Conservation (phyloP, 2,329 filamentous ascomycete genomes). For the Canariomyces notabilis region DNA sequence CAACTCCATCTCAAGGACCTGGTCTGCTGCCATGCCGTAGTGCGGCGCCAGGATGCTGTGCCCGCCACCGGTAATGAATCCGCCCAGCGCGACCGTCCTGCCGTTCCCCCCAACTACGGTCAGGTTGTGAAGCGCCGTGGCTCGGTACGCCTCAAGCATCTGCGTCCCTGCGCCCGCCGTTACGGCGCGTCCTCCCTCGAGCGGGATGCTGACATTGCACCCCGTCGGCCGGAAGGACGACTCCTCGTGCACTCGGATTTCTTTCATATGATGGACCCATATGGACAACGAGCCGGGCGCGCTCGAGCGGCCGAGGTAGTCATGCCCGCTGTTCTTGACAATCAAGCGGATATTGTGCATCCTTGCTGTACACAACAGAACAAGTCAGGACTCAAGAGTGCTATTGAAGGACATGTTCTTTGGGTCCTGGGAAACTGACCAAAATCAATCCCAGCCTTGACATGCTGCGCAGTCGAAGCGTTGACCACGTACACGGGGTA, state of each 20-base stretch:
- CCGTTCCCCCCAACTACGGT: constrained; percentile 51
- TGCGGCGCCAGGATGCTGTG: constrained; percentile 49
- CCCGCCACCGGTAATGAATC: constrained; percentile 57
- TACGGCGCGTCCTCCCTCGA: constrained; percentile 43
- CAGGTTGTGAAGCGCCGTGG: constrained; percentile 40
- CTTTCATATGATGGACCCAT: constrained; percentile 42
- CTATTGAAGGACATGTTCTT: too few species aligned
- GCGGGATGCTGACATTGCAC: constrained; percentile 32
- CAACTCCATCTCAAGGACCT: constrained; percentile 54
- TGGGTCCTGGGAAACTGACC: constrained; percentile 28
- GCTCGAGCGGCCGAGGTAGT: constrained; percentile 38
- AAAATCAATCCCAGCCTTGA: constrained; percentile 38
- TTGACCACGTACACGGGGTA: constrained; percentile 40
- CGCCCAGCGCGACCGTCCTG: constrained; percentile 54
- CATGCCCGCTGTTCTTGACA: constrained; percentile 19
- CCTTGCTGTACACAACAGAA: constrained; percentile 19
- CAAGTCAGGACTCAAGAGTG: too few species aligned
- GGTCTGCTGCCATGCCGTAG: constrained; percentile 58
- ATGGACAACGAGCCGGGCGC: constrained; percentile 49
- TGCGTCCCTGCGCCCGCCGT: constrained; percentile 50
- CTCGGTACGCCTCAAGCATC: constrained; percentile 44
- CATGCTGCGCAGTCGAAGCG: constrained; percentile 32
- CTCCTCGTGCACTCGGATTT: constrained; percentile 45
- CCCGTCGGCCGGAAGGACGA: constrained; percentile 15
- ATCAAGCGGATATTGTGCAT: constrained; percentile 17